Evolutionary conservation across 495 filamentous ascomycete genomes (phyloP), one percentile per base, ranked within the genome.

Genomic region (Penicillium canescens): DNA sequence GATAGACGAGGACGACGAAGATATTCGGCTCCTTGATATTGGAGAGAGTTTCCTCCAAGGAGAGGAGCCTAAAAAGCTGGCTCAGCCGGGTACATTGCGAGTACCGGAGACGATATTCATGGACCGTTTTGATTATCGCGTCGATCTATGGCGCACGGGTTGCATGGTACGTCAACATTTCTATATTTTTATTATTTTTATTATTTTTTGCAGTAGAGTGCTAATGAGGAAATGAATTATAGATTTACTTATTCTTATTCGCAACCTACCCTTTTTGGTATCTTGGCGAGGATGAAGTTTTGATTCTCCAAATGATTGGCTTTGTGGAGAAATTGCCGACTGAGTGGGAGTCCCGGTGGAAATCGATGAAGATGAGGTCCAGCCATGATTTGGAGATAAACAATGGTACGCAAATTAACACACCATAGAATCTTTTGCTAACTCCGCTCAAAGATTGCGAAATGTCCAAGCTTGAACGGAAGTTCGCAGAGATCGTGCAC

Each of bases 141-240:
- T 74, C 34, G 73, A 77, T 48, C 51, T 78, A 36, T 78, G 69
- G 73, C 63, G 67, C n/a, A 59, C 52, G n/a, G 73, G 71, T 7
- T 68, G 65, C 49, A 62, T 62, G 52, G 71, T 78, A 67, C 3
- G 52, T 42, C 4, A 45, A 45, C 9, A 56, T 54, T 20, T 21
- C 31, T n/a, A 31, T 33, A 42, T 55, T 26, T 18, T 43, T 37
- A 48, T n/a, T n/a, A n/a, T n/a, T n/a, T n/a, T n/a, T n/a, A n/a
- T n/a, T n/a, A n/a, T n/a, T n/a, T n/a, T n/a, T n/a, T n/a, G n/a
- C n/a, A n/a, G n/a, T n/a, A n/a, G n/a, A n/a, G n/a, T n/a, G n/a
- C n/a, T n/a, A n/a, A n/a, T n/a, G 8, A 10, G 54, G 60, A 3
- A 43, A 52, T 56, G 4, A 34, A 35, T 10, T 56, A 4, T 55